A percentile compares a stretch with the other conserved stretches of the same genome.
Evolutionary conservation across 192 early-diverging fungal genomes (phyloP).

Genomic region (Spizellomyces punctatus): DNA sequence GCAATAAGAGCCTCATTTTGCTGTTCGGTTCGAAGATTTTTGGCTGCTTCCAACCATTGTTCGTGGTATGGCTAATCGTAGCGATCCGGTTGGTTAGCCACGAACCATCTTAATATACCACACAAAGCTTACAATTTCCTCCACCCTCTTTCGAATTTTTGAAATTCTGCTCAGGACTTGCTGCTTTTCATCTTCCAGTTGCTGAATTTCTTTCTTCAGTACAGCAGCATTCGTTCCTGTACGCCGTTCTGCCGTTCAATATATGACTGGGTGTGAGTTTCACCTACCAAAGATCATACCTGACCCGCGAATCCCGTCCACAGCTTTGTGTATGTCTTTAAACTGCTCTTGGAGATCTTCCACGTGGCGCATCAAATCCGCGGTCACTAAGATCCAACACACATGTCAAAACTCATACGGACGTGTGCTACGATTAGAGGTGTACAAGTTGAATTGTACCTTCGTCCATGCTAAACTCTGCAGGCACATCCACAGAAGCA

Average conservation of each 20-base stretch:
- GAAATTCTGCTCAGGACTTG: conserved; percentile 57
- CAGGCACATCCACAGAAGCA: conserved; percentile 51
- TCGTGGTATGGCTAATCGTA: conserved; percentile 53
- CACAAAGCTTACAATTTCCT: conserved; percentile 48
- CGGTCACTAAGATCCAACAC: conserved; percentile 40
- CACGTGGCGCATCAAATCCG: conserved; percentile 49
- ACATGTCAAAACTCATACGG: neutral
- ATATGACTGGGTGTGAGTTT: neutral
- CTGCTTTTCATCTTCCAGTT: conserved; percentile 69
- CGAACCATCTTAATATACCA: neutral
- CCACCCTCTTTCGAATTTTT: conserved; percentile 54
- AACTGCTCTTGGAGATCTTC: conserved; percentile 56
- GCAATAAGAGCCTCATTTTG: conserved; percentile 42
- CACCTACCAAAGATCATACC: neutral
- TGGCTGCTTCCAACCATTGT: conserved; percentile 62
- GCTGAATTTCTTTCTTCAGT: conserved; percentile 61
- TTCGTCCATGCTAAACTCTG: conserved; percentile 60
- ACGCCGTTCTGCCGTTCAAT: neutral
- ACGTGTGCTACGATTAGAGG: neutral
- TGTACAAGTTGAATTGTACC: conserved; percentile 19
- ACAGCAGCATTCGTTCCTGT: conserved; percentile 33
- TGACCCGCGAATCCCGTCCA: conserved; percentile 46
- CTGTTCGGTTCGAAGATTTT: conserved; percentile 55
- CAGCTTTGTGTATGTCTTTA: conserved; percentile 52
- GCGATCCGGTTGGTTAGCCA: neutral